Conservation (phyloP, 179 eudicot species). For the Amaranthus tricolor region DNA sequence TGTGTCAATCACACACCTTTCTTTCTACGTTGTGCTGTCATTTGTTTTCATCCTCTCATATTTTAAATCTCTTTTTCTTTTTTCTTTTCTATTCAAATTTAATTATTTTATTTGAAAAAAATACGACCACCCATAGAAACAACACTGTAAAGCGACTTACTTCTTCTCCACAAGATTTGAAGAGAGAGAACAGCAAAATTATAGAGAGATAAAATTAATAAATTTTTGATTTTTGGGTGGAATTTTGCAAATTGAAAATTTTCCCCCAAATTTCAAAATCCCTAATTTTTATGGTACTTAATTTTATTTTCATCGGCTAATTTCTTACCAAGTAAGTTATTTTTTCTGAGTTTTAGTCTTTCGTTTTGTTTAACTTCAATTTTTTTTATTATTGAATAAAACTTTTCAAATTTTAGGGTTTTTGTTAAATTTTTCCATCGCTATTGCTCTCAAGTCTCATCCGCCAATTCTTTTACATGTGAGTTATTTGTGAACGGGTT, state of each 20-base stretch:
- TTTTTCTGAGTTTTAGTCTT: constrained; percentile 22
- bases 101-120: too few species aligned
- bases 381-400: background rate
- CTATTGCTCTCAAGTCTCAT: too few species aligned
- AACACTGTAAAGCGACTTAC: constrained; percentile 8
- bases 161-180: constrained; percentile 12
- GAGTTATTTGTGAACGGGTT: too few species aligned
- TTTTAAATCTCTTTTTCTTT: background rate
- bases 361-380: background rate
- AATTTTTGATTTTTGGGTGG: background rate
- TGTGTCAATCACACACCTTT: constrained; percentile 1
- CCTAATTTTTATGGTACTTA: constrained; percentile 15
- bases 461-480: too few species aligned
- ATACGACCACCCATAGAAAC: background rate
- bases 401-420: too few species aligned
- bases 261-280: background rate
- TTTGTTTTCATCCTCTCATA: constrained; percentile 11
- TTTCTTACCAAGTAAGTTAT: constrained; percentile 9
- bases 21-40: constrained; percentile 17
- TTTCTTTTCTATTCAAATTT: background rate
- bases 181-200: background rate
- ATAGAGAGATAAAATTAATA: background rate
- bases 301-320: background rate
- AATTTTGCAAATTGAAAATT: constrained; percentile 10
- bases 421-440: too few species aligned